A percentile compares a stretch with the other conserved stretches of the same genome.
phyloP scores from a whole-genome alignment of 192 early-diverging fungal genomes.

The Pilaira anomala region DNA sequence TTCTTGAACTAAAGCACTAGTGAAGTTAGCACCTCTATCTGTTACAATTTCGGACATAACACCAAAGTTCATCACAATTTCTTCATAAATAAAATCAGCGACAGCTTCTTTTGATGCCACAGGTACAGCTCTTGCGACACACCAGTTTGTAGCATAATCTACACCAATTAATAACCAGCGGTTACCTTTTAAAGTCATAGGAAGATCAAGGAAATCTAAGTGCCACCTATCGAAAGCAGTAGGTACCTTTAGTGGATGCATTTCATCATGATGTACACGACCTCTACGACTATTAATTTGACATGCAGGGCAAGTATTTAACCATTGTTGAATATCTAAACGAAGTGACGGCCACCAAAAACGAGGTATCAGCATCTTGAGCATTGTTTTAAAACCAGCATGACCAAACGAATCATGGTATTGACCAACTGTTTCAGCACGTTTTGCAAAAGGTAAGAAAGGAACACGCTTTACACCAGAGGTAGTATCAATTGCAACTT shows the following conservation, averaged over 20 bases:
- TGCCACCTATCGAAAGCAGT: slow-evolving; percentile 12
- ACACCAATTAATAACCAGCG: slow-evolving; percentile 25
- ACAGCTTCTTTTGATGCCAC: slow-evolving; percentile 14
- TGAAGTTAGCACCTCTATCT: slow-evolving; percentile 25
- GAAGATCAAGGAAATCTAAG: slow-evolving; percentile 20
- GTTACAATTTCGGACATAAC: slow-evolving; percentile 19
- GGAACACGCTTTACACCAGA: neutral
- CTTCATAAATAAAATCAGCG: slow-evolving; percentile 26
- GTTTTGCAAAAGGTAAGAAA: neutral
- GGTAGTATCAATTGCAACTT: neutral
- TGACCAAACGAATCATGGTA: slow-evolving; percentile 8
- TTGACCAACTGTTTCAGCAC: neutral
- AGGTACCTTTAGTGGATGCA: slow-evolving; percentile 10
- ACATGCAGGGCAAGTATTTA: slow-evolving; percentile 8
- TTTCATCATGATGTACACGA: neutral
- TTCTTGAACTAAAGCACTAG: neutral
- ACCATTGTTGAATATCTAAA: slow-evolving; percentile 5
- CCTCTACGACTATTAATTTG: neutral
- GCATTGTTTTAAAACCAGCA: neutral
- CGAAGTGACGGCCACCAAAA: slow-evolving; percentile 13
- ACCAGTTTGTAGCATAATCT: slow-evolving; percentile 35
- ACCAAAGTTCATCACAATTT: slow-evolving; percentile 29
- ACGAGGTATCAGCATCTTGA: neutral
- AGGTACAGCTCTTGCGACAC: slow-evolving; percentile 17
- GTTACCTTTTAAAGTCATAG: slow-evolving; percentile 2